These are phyloP conservation scores for Mycena galericulata DNA, from an alignment of 768 basidiomycete genomes.

Conservation along the genomic window DNA sequence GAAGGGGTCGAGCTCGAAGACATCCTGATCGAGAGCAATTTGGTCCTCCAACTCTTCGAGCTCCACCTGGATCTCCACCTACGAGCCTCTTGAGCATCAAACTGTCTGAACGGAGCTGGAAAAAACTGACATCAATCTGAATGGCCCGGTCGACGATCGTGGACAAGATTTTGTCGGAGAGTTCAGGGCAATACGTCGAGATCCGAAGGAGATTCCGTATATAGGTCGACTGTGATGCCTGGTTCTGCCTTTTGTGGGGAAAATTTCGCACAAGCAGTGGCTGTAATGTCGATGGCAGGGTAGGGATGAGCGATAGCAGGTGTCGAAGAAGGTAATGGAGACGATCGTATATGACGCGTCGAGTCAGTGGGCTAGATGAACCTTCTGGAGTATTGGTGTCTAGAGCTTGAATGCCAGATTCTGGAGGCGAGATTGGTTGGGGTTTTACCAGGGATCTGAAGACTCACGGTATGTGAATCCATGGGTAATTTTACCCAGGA, in stretches of 20 bases:
- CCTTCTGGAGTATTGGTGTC: constrained; percentile 69
- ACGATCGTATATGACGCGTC: constrained; percentile 86
- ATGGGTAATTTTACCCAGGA: constrained; percentile 84
- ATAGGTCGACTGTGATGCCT: constrained; percentile 85
- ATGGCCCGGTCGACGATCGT: constrained; percentile 94
- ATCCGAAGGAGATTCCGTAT: constrained; percentile 90
- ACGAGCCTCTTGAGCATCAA: not conserved
- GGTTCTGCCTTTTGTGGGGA: constrained; percentile 92
- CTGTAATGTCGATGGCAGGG: constrained; percentile 86
- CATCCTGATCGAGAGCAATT: constrained; percentile 61
- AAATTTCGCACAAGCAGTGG: constrained; percentile 88
- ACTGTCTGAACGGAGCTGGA: not conserved
- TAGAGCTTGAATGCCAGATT: constrained; percentile 77
- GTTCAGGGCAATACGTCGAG: constrained; percentile 88
- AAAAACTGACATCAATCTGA: constrained; percentile 87
- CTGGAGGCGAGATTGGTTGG: constrained; percentile 49
- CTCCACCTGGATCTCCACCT: constrained; percentile 99
- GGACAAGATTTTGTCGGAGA: constrained; percentile 85
- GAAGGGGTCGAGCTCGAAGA: constrained; percentile 88
- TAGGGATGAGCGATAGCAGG: constrained; percentile 91
- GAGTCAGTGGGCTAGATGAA: constrained; percentile 79
- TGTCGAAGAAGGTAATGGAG: constrained; percentile 88
- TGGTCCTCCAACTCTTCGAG: constrained; percentile 82
- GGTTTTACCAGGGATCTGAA: constrained; percentile 8
- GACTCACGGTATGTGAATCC: constrained; percentile 91